Evolutionary conservation across 2,329 filamentous ascomycete species (phyloP).

Genomic region (Fusarium tjaetaba): DNA sequence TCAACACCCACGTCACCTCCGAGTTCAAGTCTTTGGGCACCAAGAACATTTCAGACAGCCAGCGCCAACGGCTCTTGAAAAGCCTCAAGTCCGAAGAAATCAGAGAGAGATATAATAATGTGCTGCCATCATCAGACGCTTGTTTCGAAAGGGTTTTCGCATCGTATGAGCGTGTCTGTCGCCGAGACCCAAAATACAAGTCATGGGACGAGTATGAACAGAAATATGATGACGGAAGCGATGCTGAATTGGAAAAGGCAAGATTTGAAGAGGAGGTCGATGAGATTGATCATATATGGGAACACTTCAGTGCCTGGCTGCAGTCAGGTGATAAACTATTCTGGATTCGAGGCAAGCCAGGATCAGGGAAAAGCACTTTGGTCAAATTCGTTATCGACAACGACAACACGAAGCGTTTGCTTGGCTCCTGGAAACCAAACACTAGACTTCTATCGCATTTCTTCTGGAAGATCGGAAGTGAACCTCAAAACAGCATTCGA

Average conservation of each 20-base stretch:
- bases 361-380: not conserved
- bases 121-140: not conserved
- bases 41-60: accelerated
- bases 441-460: not conserved
- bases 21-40: not conserved
- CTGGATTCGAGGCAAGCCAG: slow-evolving; percentile 1
- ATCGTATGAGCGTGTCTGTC: not conserved
- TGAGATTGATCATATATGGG: not conserved
- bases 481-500: not conserved
- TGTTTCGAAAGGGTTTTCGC: slow-evolving; percentile 1
- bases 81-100: not conserved
- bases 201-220: too few relatives aligned
- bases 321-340: accelerated
- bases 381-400: not conserved
- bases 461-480: slow-evolving; percentile 1
- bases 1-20: not conserved
- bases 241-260: too few relatives aligned
- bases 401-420: accelerated
- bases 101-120: not conserved
- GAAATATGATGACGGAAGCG: too few relatives aligned
- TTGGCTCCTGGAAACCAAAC: accelerated
- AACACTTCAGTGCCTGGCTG: accelerated
- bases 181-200: too few relatives aligned
- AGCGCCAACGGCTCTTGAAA: not conserved
- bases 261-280: too few relatives aligned